These are phyloP conservation scores for Gnaphalium uliginosum DNA, from an alignment of 129 eudicot genomes.

Conservation along the genomic window DNA sequence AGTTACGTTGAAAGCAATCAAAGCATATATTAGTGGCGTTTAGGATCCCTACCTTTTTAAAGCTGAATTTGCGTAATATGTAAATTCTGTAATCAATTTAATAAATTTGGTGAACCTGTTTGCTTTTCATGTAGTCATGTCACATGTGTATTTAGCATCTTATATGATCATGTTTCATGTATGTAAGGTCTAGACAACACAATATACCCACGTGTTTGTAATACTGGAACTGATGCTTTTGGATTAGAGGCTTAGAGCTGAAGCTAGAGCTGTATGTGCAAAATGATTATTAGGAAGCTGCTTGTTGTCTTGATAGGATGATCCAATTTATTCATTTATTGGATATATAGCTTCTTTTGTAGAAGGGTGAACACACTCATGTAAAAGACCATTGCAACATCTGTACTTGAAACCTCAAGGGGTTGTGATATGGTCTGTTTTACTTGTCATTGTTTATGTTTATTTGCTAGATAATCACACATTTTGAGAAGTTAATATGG, in stretches of 20 bases:
- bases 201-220: background rate
- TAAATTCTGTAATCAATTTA: background rate
- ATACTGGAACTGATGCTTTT: conserved; percentile 17
- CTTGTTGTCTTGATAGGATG: conserved; percentile 7
- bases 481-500: background rate
- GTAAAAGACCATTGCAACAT: conserved; percentile 3
- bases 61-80: background rate
- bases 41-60: background rate
- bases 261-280: conserved; percentile 12
- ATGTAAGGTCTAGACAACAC: background rate
- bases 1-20: no score
- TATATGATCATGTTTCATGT: background rate
- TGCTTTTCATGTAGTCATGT: background rate
- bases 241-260: conserved; percentile 15
- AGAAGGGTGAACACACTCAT: conserved; percentile 5
- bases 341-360: background rate
- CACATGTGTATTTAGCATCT: background rate
- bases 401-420: background rate
- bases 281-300: background rate
- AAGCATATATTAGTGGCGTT: no score
- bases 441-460: conserved; percentile 13
- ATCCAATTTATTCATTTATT: conserved; percentile 1
- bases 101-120: background rate
- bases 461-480: conserved; percentile 8
- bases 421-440: conserved; percentile 9